Percentiles rank a stretch among this genome's conserved stretches.
These are phyloP conservation scores for Diaporthe aspalathi DNA, from an alignment of 2,329 filamentous ascomycete species.

Conservation along the genomic window DNA sequence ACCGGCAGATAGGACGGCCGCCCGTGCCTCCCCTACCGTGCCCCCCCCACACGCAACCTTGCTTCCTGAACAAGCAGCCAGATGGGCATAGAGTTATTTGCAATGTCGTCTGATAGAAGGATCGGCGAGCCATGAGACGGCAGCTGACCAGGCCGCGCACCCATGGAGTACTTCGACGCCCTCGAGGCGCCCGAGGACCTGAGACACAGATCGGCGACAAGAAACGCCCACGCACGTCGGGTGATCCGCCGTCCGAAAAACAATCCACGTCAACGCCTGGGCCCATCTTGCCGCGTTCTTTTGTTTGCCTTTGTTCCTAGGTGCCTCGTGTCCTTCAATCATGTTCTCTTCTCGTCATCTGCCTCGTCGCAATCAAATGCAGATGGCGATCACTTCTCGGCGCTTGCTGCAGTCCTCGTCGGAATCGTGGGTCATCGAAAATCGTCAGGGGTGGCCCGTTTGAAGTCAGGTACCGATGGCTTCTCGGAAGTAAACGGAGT, in stretches of 20 bases:
- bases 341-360: neutral
- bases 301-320: neutral
- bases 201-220: slow-evolving; percentile 20
- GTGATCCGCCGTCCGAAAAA: slow-evolving; percentile 35
- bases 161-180: slow-evolving; percentile 4
- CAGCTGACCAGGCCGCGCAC: slow-evolving; percentile 6
- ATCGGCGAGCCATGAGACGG: slow-evolving; percentile 30
- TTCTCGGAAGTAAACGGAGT: too few relatives aligned
- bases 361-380: neutral
- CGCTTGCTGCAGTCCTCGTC: neutral
- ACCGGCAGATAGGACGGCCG: neutral
- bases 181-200: neutral
- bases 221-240: slow-evolving; percentile 32
- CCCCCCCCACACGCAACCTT: neutral
- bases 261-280: slow-evolving; percentile 14
- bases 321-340: neutral
- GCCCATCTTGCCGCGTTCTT: neutral
- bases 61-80: neutral
- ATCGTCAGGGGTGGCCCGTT: neutral
- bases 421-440: neutral
- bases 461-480: slow-evolving; percentile 6
- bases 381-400: neutral
- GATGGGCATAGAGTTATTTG: neutral
- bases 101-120: slow-evolving; percentile 9
- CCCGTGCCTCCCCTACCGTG: neutral